Evolutionary conservation across 306 rosid species (phyloP).

Genomic region (Prinsepia uniflora): DNA sequence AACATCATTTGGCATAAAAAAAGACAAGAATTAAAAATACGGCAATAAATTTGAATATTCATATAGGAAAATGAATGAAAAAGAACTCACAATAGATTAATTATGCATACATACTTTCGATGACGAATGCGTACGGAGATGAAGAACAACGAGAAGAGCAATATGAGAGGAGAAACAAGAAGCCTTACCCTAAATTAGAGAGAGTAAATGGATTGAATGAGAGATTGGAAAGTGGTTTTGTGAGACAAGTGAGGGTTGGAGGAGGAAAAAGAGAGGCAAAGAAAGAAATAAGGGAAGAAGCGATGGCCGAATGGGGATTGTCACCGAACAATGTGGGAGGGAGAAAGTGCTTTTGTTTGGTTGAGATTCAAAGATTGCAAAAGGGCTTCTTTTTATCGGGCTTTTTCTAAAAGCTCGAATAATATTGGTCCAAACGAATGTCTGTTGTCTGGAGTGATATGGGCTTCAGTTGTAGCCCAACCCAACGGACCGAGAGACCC

Average conservation of each 20-base stretch:
- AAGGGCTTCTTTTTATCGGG: neutral
- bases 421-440: neutral
- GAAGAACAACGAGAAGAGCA: neutral
- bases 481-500: too few species aligned
- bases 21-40: neutral
- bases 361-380: neutral
- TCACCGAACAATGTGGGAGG: neutral
- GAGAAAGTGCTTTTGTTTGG: conserved; percentile 2
- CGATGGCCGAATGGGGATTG: conserved; percentile 6
- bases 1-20: neutral
- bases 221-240: conserved; percentile 1
- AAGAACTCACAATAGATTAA: neutral
- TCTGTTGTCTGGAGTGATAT: too few species aligned
- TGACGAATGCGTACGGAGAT: neutral
- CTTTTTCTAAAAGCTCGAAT: neutral
- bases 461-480: too few species aligned
- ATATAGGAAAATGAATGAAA: neutral
- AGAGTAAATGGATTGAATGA: neutral
- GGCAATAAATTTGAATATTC: neutral
- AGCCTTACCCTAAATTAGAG: neutral
- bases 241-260: neutral
- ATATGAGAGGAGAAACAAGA: neutral
- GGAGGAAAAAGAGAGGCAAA: neutral
- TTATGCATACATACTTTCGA: neutral
- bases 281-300: neutral